Conservation (phyloP, 352 stramenopile species). For the Phytophthora lateralis region DNA sequence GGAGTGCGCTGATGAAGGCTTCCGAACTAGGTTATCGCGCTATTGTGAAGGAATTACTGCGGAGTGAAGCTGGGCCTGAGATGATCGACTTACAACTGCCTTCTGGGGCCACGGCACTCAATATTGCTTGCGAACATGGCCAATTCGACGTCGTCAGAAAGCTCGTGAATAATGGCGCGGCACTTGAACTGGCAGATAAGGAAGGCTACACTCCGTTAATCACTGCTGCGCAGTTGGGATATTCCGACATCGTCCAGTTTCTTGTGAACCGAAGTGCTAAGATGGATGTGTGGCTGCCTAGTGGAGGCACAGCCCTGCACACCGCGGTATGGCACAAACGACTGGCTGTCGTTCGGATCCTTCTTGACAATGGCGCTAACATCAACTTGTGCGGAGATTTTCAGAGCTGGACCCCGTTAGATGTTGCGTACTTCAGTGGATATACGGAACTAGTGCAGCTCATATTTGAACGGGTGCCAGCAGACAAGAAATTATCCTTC, state of each 20-base stretch:
- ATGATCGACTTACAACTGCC: conserved; percentile 12
- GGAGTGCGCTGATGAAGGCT: conserved; percentile 16
- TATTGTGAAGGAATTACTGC: conserved; percentile 11
- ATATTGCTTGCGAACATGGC: conserved; percentile 22
- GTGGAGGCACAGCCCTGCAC: conserved; percentile 14
- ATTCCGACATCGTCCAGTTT: conserved; percentile 20
- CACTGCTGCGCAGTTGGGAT: conserved; percentile 21
- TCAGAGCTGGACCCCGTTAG: conserved; percentile 17
- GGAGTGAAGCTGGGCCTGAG: background rate
- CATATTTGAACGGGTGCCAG: conserved; percentile 11
- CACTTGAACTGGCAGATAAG: conserved; percentile 15
- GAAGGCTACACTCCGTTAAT: conserved; percentile 19
- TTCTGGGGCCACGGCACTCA: conserved; percentile 13
- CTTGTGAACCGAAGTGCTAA: conserved; percentile 8
- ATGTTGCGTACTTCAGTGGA: conserved; percentile 27
- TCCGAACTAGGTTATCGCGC: background rate
- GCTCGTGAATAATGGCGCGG: conserved; percentile 13
- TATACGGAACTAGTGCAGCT: conserved; percentile 28
- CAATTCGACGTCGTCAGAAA: conserved; percentile 7
- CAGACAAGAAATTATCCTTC: background rate
- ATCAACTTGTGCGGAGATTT: conserved; percentile 27
- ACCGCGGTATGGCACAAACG: conserved; percentile 20
- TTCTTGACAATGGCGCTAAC: conserved; percentile 22
- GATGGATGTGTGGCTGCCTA: conserved; percentile 10
- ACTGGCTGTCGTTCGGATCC: conserved; percentile 20